A percentile compares a stretch with the other conserved stretches of the same genome.
These are phyloP conservation scores for Aureobasidium subglaciale DNA, from an alignment of 2,329 filamentous ascomycete genomes.

Conservation along the genomic window DNA sequence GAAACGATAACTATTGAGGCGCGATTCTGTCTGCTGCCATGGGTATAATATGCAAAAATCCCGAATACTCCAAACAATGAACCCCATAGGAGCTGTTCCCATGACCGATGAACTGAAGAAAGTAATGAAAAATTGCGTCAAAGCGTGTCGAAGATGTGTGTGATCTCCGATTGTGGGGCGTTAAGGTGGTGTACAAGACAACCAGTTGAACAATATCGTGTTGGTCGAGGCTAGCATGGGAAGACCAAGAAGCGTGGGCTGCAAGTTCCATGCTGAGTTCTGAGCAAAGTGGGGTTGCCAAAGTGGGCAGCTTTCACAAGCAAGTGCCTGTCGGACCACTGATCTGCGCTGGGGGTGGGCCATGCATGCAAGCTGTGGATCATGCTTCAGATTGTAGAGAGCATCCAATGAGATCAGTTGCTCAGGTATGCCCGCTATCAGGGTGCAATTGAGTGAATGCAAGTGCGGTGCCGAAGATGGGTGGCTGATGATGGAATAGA, in stretches of 20 bases:
- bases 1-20: background rate
- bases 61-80: background rate
- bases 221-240: background rate
- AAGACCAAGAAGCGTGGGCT: background rate
- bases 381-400: constrained; percentile 12
- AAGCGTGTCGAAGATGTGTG: constrained; percentile 1
- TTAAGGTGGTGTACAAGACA: background rate
- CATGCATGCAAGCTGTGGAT: constrained; percentile 8
- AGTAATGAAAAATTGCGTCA: background rate
- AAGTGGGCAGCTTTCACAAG: background rate
- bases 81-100: background rate
- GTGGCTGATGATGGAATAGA: background rate
- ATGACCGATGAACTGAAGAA: background rate
- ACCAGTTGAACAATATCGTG: background rate
- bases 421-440: background rate
- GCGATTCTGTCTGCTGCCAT: constrained; percentile 9
- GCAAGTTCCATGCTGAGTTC: background rate
- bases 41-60: constrained; percentile 9
- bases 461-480: background rate
- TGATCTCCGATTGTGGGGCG: background rate
- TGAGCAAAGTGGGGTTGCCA: background rate
- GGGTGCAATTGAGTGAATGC: constrained; percentile 1
- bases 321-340: background rate
- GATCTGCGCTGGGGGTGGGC: constrained; percentile 2
- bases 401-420: background rate